Conservation (phyloP, 352 stramenopile genomes). For the Pythium utonaiense region DNA sequence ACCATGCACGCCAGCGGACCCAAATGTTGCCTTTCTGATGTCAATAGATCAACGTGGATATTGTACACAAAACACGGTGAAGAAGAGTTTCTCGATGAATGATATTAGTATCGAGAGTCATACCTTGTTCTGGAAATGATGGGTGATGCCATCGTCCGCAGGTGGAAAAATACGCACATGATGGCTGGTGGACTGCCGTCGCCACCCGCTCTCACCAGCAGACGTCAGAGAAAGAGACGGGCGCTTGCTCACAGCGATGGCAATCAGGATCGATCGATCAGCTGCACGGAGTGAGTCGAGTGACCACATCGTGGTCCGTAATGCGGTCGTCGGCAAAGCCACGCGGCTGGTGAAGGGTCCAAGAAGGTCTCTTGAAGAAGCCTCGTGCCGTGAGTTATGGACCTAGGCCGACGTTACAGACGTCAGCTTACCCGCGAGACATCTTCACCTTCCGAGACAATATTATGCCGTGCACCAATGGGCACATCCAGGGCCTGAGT, state of each 20-base stretch:
- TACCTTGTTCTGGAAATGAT: background rate
- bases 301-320: too few relatives aligned
- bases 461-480: too few relatives aligned
- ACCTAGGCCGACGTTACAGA: too few relatives aligned
- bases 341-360: background rate
- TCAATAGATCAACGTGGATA: background rate
- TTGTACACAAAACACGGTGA: constrained; percentile 2
- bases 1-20: constrained; percentile 1
- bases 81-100: too few relatives aligned
- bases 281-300: too few relatives aligned
- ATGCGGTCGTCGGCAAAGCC: background rate
- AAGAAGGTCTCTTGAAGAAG: too few relatives aligned
- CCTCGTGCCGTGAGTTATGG: too few relatives aligned
- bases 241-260: background rate
- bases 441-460: too few relatives aligned
- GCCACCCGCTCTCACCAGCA: background rate
- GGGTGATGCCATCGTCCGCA: background rate
- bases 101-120: too few relatives aligned
- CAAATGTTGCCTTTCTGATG: background rate
- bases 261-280: too few relatives aligned
- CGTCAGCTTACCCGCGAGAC: too few relatives aligned
- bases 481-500: too few relatives aligned
- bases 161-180: constrained; percentile 16
- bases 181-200: constrained; percentile 4
- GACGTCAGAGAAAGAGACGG: background rate